Evolutionary conservation across 2,329 filamentous ascomycete species (phyloP), one percentile per base, ranked within the genome.

Genomic region (Penicillium digitatum): DNA sequence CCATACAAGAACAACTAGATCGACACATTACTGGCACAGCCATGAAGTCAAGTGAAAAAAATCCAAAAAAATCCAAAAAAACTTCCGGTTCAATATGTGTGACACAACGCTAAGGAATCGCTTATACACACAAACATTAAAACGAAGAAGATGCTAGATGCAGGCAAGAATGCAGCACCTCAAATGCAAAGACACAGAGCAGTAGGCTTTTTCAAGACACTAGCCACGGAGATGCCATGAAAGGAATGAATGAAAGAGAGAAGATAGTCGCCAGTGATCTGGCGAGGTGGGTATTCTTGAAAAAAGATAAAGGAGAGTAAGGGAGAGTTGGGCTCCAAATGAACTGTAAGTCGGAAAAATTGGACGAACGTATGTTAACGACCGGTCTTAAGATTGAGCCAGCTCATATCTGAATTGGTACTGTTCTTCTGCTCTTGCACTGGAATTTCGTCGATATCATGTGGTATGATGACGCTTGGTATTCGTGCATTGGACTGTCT

Each of bases 381-480:
- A n/a, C 66, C 64, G 16, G 65, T 65, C 26, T 72, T 56, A 34
- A 76, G 63, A 59, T 76, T 75, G 48, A 76, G 62, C 74, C 74
- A 76, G 63, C 74, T 76, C 69, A 76, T 73, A 63, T 76, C 74
- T 4, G 72, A 67, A 54, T 73, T 75, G 55, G 71, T 51, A 43
- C 66, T 69, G 24, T 42, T 59, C 18, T 45, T 54, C 18, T 56
- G 56, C 1, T 48, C 62, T 37, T 56, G 54, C 35, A 56, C 44
- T 8, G 65, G 62, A 11, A 63, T 39, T 24, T 66, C 66, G 29
- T 69, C 62, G 12, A 65, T 54, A 20, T 64, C 55, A 1, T 70
- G 61, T 2, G 71, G 70, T 40, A 74, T 72, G 10, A 72, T 54
- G 7, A 70, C 58, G 54, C 70, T 74, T 10, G 72, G 73, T 24